phyloP scores from a whole-genome alignment of 2,329 filamentous ascomycete genomes.

The Claviceps cyperi region DNA sequence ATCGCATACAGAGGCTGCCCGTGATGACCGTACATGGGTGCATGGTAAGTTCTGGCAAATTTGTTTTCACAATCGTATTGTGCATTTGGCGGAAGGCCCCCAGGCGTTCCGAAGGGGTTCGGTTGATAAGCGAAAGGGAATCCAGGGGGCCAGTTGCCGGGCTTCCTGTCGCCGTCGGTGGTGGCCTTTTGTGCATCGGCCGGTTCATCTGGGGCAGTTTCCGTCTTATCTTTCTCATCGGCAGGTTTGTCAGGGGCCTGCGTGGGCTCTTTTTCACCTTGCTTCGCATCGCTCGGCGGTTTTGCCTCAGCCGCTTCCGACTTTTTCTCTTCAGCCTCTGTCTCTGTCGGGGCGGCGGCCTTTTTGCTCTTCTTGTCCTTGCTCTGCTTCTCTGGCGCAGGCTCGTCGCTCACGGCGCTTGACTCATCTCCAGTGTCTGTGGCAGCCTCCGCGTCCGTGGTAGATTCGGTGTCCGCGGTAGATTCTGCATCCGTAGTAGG shows the following conservation, averaged over 20 bases:
- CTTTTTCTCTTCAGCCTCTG: constrained; percentile 4
- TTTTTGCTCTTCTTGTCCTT: constrained; percentile 7
- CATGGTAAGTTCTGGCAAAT: constrained; percentile 42
- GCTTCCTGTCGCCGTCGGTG: constrained; percentile 10
- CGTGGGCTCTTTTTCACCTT: not conserved
- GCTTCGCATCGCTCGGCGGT: constrained; percentile 1
- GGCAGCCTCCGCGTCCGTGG: too few species aligned
- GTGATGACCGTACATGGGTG: constrained; percentile 38
- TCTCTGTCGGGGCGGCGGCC: not conserved
- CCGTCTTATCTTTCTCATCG: constrained; percentile 2
- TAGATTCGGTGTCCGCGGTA: too few species aligned
- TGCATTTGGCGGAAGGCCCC: constrained; percentile 44
- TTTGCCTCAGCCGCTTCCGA: constrained; percentile 8
- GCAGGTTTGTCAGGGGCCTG: not conserved
- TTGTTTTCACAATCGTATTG: constrained; percentile 40
- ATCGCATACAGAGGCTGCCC: constrained; percentile 30
- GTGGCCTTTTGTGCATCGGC: constrained; percentile 1
- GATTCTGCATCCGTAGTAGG: constrained; percentile 9
- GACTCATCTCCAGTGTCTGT: constrained; percentile 6
- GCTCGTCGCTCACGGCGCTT: constrained; percentile 7
- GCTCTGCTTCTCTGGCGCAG: not conserved
- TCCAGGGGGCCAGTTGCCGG: constrained; percentile 13
- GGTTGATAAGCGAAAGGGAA: constrained; percentile 22
- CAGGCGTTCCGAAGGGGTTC: constrained; percentile 32
- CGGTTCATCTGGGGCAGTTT: constrained; percentile 7